Base-by-base conservation (phyloP, 2,329 filamentous ascomycete species). In the Coniochaeta sp. region DNA sequence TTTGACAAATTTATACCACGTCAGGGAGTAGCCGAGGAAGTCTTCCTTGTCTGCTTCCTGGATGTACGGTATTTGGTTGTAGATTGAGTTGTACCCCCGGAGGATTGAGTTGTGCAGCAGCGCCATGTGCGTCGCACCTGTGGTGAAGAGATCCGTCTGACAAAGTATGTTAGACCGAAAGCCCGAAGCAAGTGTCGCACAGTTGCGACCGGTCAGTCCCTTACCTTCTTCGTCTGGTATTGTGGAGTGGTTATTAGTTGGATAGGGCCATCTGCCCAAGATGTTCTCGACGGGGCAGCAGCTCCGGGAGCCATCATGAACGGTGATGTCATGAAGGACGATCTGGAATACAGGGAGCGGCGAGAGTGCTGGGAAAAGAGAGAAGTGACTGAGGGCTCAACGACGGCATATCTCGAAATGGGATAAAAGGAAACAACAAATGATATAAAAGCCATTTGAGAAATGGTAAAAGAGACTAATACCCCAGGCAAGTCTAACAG, bases 51-150 rank as follows among this genome's bases (percentile, higher is more conserved):
- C 79, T n/a, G 64, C 63, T 2, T 73, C 70, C 9, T 70, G 62
- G 38, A 84, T 64, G 57, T 77, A 68, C 10, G 74, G 72, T 1
- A 79, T 80, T 63, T 85, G 82, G 35, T 77, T 73, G 62, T 79
- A 82, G 60, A 86, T 82, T 59, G 74, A 77, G 65, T 86, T 85
- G 70, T 79, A 82, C 51, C 80, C 79, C 38, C 82, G 78, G 56
- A 85, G 76, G 59, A 85, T 78, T 52, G 76, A 69, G 59, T 85
- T 85, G 70, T 85, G 81, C 48, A 82, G 68, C 49, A 83, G 64
- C 3, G 74, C 72, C 81, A 83, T 85, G 64, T 85, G 77, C 14
- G 79, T 81, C 0, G 81, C 79, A 20, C 77, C 78, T 0, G 71
- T 73, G 1, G 77, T 81, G 64, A 82, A 83, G 56, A 81, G 70